phyloP scores from a whole-genome alignment of 768 basidiomycete species.

The Lentinus brumalis region DNA sequence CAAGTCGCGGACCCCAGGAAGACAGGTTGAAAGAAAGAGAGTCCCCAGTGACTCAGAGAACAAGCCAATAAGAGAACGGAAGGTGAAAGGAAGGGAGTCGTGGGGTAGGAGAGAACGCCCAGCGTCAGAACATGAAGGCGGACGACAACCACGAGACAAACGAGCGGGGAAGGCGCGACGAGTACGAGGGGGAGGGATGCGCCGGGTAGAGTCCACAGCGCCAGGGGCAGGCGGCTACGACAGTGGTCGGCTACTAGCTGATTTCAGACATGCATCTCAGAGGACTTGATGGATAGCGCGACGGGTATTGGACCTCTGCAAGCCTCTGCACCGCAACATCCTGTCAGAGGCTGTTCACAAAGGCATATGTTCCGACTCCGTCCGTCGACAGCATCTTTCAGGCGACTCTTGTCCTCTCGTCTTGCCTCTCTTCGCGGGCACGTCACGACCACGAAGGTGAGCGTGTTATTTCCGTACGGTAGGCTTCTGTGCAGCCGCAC shows the following conservation, averaged over 20 bases:
- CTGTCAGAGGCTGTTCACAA: background rate
- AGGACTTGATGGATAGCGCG: background rate
- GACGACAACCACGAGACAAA: constrained; percentile 15
- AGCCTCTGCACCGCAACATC: background rate
- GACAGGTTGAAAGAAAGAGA: background rate
- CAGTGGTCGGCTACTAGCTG: constrained; percentile 5
- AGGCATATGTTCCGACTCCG: too few species aligned
- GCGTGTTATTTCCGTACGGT: background rate
- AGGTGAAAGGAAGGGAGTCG: background rate
- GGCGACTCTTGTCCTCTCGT: background rate
- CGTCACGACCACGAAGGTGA: background rate
- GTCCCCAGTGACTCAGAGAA: background rate
- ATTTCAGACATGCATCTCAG: background rate
- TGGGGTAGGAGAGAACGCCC: constrained; percentile 16
- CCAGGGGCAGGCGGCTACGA: constrained; percentile 12
- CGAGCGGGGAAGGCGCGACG: background rate
- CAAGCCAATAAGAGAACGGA: background rate
- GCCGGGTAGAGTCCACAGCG: background rate
- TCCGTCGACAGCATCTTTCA: background rate
- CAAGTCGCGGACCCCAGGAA: background rate
- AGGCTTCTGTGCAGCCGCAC: background rate
- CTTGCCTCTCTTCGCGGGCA: background rate
- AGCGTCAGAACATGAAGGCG: constrained; percentile 24
- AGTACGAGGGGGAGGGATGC: background rate
- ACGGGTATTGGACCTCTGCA: background rate